Base-by-base conservation (phyloP, 345 rosid species). In the Lagerstroemia speciosa region DNA sequence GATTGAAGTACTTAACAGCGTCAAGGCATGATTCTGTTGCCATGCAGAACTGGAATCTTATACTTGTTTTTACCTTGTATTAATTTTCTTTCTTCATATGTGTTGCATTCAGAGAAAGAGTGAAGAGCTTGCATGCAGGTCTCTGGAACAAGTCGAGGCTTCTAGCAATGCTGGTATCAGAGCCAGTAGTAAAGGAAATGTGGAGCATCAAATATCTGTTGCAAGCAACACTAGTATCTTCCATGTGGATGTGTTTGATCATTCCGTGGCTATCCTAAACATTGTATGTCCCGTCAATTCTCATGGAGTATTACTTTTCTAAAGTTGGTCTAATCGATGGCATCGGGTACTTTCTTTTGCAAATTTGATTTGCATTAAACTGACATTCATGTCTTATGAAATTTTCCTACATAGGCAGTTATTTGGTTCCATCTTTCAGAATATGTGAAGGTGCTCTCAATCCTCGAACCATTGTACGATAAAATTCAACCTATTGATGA, bases 391-490 rank as follows among this genome's bases (percentile, higher is more conserved):
- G 64, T 70, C 70, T 58, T 67, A 52, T 30, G 2, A 0, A 16
- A 60, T 63, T 52, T 66, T 78, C 43, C 64, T 72, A 75, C 71
- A 45, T 75, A 95, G 99, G 98, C 98, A 8, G 77, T 87, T 77
- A 80, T 83, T 61, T 95, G 96, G 96, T 92, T 87, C 76, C 97
- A 95, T 76, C 96, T 90, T 72, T 88, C 86, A 72, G 94, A 95
- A 74, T 90, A 86, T 79, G 66, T 80, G 30, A 91, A 92, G 83
- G 88, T 94, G 20, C 79, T 88, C 68, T 87, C 96, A 31, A 76
- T 88, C 78, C 75, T 95, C 67, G 87, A 86, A 75, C 97, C 96
- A 33, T 64, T 95, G 69, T 90, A 80, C 77, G 83, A 74, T 71
- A 95, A 90, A 68, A 92, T 95, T 24, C 82, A 77, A 72, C 91